Base-by-base conservation (phyloP, 345 rosid species). In the Rhodomyrtus tomentosa region DNA sequence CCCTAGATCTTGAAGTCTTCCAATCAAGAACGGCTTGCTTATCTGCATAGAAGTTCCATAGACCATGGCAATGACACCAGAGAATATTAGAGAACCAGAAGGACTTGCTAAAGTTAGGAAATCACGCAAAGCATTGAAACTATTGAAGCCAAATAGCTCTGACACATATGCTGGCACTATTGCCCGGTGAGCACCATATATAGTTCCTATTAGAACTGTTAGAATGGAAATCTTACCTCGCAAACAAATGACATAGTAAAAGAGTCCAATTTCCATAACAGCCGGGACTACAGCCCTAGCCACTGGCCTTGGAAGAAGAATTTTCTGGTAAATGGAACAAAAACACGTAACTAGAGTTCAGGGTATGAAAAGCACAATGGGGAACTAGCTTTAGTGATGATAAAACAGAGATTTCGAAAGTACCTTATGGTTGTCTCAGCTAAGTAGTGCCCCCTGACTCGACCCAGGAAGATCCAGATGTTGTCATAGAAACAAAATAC, bases 381-480 rank as follows among this genome's bases (percentile, higher is more conserved):
- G 55, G 83, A 7, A 22, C 50, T 50, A 8, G 38, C 80, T 55
- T 38, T 68, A 36, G 79, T 68, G 79, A 68, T 36, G 13, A 36
- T 36, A 36, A 32, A 68, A 68, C 45, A 36, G 45, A 62, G 74
- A 68, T 9, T 68, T 32, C 18, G 76, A 68, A 68, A 18, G 45
- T 79, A 93, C 94, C 94, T 91, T 45, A 92, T 91, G 55, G 93
- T 85, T 40, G 89, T 84, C 93, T 93, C 98, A 6, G 96, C 93
- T 84, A 96, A 93, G 93, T 90, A 94, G 22, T 96, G 95, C 52
- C 98, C 98, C 52, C 93, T 95, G 88, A 95, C 94, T 10, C 94
- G 93, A 62, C 98, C 96, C 9, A 94, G 95, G 83, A 96, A 96
- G 91, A 93, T 94, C 89, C 95, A 94, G 81, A 96, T 94, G 88